Evolutionary conservation across 2,329 filamentous ascomycete species (phyloP).

Genomic region (Penicillium sp.): DNA sequence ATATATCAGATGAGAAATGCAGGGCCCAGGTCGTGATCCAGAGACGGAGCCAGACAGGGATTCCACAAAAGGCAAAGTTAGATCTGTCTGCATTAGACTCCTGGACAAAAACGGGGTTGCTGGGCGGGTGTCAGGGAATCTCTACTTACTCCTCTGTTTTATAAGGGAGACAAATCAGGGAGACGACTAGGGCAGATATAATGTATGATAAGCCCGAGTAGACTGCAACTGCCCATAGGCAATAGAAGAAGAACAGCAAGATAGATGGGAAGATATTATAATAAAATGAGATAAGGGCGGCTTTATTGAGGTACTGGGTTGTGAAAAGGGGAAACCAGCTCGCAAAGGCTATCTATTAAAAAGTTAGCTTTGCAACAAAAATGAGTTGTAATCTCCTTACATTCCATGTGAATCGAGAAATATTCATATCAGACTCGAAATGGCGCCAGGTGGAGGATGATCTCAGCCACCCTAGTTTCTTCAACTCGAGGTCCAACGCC

Average conservation of each 20-base stretch:
- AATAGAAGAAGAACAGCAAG: background rate
- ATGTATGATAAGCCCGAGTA: background rate
- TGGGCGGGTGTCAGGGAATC: no score
- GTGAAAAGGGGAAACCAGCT: background rate
- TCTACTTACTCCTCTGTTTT: background rate
- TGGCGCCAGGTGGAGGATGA: background rate
- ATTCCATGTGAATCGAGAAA: background rate
- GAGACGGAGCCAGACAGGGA: background rate
- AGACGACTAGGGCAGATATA: background rate
- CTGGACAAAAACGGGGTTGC: background rate
- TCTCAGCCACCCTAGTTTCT: background rate
- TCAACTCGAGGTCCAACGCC: background rate
- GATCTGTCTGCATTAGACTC: background rate
- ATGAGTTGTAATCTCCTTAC: background rate
- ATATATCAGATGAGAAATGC: background rate
- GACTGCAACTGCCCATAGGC: background rate
- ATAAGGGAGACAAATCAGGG: background rate
- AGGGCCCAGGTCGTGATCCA: background rate
- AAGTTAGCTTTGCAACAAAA: background rate
- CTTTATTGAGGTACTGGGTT: constrained; percentile 1
- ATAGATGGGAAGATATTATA: background rate
- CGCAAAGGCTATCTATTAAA: background rate
- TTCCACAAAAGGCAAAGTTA: background rate
- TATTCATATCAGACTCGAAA: background rate
- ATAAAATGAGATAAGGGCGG: constrained; percentile 4